A percentile compares a stretch with the other conserved stretches of the same genome.
These are phyloP conservation scores for Onygena corvina DNA, from an alignment of 2,329 filamentous ascomycete genomes.

Conservation along the genomic window DNA sequence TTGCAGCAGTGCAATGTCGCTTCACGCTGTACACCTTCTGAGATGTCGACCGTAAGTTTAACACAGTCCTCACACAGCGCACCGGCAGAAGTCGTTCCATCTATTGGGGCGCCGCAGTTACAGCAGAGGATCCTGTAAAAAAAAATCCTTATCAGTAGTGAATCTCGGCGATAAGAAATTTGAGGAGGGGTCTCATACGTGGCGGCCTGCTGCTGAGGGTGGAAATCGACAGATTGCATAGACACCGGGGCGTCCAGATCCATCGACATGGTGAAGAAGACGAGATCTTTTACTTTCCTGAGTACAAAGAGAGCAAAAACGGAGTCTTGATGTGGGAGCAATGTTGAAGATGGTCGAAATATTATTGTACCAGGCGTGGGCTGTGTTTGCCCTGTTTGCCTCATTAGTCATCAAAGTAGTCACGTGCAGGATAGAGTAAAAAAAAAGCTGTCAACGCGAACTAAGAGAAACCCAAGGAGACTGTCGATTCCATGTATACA, in stretches of 20 bases:
- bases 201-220: constrained; percentile 35
- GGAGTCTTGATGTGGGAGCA: background rate
- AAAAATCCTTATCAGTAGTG: constrained; percentile 14
- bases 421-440: background rate
- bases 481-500: background rate
- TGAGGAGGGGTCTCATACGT: constrained; percentile 36
- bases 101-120: constrained; percentile 92
- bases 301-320: background rate
- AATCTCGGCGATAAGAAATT: constrained; percentile 14
- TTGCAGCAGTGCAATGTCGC: constrained; percentile 80
- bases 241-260: constrained; percentile 47
- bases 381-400: constrained; percentile 14
- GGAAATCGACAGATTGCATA: constrained; percentile 28
- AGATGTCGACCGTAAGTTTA: constrained; percentile 88
- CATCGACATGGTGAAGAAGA: constrained; percentile 41
- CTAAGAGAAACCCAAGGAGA: background rate
- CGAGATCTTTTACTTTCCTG: background rate
- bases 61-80: constrained; percentile 94
- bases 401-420: background rate
- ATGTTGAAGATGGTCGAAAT: too few relatives aligned
- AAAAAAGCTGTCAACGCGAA: background rate
- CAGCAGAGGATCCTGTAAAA: constrained; percentile 73
- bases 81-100: constrained; percentile 73
- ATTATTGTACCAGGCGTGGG: constrained; percentile 1
- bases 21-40: constrained; percentile 79